phyloP scores from a whole-genome alignment of 176 grass and related monocot species.

The Zoysia pacifica region DNA sequence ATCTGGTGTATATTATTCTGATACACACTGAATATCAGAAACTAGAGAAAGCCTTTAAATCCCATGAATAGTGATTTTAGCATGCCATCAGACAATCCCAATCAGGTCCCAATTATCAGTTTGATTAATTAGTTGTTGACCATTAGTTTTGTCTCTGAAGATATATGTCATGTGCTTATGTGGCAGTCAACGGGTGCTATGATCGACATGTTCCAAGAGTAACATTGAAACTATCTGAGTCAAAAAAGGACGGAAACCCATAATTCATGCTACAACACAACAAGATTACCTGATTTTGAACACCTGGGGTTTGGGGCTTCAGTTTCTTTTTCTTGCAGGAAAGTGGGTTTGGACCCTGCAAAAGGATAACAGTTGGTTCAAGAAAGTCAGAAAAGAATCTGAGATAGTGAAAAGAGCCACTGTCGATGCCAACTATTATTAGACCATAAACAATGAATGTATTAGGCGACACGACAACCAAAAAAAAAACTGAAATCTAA shows the following conservation, averaged over 20 bases:
- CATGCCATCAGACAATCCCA: neutral
- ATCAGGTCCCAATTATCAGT: neutral
- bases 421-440: neutral
- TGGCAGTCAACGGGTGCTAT: neutral
- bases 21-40: neutral
- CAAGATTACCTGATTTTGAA: conserved; percentile 51
- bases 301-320: conserved; percentile 41
- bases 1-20: neutral
- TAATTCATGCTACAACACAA: neutral
- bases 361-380: conserved; percentile 34
- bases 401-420: neutral
- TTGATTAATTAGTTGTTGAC: no score
- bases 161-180: no score
- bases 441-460: neutral
- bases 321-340: conserved; percentile 92
- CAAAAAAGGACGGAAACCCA: neutral
- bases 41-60: neutral
- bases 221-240: neutral
- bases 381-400: neutral
- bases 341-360: conserved; percentile 93
- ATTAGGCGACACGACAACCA: neutral
- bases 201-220: neutral
- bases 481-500: conserved; percentile 5
- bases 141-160: no score
- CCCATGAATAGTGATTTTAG: neutral